Evolutionary conservation across 2,329 filamentous ascomycete species (phyloP).

Genomic region (Sporothrix euskadiensis): DNA sequence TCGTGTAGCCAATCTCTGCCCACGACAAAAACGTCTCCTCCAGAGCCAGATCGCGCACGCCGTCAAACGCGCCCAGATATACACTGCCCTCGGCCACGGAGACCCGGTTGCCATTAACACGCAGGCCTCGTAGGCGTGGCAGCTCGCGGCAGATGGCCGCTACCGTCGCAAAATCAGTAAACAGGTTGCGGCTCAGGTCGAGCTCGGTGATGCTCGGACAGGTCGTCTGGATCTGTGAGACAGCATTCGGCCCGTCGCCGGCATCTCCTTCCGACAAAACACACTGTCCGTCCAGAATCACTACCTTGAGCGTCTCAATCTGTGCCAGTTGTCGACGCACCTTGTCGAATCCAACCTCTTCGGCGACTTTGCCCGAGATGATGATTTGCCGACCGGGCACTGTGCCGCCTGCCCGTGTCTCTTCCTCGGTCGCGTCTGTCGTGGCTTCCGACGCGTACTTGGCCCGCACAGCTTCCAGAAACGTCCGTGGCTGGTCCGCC

Average conservation of each 20-base stretch:
- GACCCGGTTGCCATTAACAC: conserved; percentile 76
- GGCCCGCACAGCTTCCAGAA: conserved; percentile 74
- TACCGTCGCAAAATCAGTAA: conserved; percentile 67
- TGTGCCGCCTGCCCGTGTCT: not conserved
- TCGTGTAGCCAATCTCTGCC: conserved; percentile 60
- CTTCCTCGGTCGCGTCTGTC: conserved; percentile 35
- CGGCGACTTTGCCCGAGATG: conserved; percentile 78
- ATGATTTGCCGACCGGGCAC: conserved; percentile 51
- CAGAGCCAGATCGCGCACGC: conserved; percentile 62
- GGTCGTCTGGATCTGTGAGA: conserved; percentile 46
- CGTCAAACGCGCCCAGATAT: conserved; percentile 47
- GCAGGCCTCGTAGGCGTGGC: conserved; percentile 63
- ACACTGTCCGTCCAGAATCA: conserved; percentile 76
- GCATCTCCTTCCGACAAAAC: conserved; percentile 49
- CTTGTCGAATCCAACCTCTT: conserved; percentile 96
- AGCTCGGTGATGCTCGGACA: conserved; percentile 73
- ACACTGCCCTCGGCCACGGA: conserved; percentile 36
- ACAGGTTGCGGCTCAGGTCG: conserved; percentile 81
- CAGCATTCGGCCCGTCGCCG: conserved; percentile 37
- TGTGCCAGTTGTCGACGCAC: conserved; percentile 77
- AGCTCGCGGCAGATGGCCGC: conserved; percentile 71
- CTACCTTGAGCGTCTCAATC: conserved; percentile 73
- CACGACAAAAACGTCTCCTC: conserved; percentile 68
- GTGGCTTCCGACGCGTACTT: conserved; percentile 73
- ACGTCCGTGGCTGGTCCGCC: conserved; percentile 67